Base-by-base conservation (phyloP, 441 rosid species). In the Kokia cookei region DNA sequence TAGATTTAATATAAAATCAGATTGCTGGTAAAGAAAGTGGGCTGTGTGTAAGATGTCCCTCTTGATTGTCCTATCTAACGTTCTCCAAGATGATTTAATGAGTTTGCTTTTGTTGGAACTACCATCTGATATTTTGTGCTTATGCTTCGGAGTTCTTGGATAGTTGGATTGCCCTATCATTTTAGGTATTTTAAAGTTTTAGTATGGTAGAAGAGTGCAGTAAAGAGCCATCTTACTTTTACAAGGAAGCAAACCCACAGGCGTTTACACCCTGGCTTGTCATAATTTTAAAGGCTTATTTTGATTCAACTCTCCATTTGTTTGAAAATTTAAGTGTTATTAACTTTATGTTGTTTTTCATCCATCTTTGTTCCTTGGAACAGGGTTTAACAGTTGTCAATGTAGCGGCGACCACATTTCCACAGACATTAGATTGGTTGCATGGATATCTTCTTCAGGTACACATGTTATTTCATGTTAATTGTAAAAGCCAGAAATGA, bases 361-460 rank as follows among this genome's bases (percentile, higher is more conserved):
- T 66, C 43, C 43, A 71, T 45, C 63, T 75, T 61, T 73, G 35
- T 57, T 65, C 40, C 69, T 9, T 66, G 50, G 61, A 80, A 71
- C 85, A 91, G 94, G 94, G 94, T 77, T 78, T 87, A 69, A 83
- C 82, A 13, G 89, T 88, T 65, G 90, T 80, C 76, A 88, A 84
- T 73, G 76, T 91, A 84, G 84, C 97, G 14, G 90, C 93, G 40
- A 91, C 91, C 78, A 87, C 93, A 27, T 91, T 91, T 82, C 93
- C 94, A 11, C 94, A 90, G 77, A 89, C 93, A 11, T 80, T 91
- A 57, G 97, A 91, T 83, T 84, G 85, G 82, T 84, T 91, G 82
- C 97, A 91, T 50, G 86, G 86, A 40, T 77, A 90, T 87, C 91
- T 90, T 83, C 91, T 91, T 79, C 93, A 91, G 94, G 97, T 91